Evolutionary conservation across 23 red algal genomes (phyloP).

Genomic region (Agarophyton chilense): DNA sequence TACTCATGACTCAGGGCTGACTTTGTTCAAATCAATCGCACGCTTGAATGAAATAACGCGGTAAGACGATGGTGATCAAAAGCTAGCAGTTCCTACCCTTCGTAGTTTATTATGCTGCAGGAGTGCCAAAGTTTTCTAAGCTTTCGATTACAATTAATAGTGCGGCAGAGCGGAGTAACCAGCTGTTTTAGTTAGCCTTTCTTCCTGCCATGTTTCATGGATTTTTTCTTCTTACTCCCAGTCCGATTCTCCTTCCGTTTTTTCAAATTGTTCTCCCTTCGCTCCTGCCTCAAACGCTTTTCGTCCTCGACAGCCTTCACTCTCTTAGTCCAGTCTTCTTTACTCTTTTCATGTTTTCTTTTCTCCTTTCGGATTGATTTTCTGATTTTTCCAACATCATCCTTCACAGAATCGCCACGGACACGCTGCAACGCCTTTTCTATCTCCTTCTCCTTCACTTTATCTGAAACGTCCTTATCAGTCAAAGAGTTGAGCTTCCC

Average conservation of each 20-base stretch:
- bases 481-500: neutral
- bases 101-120: too few species aligned
- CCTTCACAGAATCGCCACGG: constrained; percentile 38
- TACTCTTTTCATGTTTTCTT: constrained; percentile 61
- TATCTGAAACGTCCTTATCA: neutral
- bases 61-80: too few species aligned
- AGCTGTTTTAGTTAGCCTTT: neutral
- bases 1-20: too few species aligned
- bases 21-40: too few species aligned
- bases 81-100: too few species aligned
- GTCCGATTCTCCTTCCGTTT: constrained; percentile 38
- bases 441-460: constrained; percentile 39
- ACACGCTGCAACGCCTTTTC: constrained; percentile 51
- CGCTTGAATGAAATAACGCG: too few species aligned
- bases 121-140: too few species aligned
- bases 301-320: constrained; percentile 59
- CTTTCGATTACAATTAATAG: too few species aligned
- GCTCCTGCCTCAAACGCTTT: constrained; percentile 43
- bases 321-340: constrained; percentile 59
- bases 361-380: constrained; percentile 62
- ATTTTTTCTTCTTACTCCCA: constrained; percentile 8
- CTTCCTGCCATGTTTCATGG: neutral
- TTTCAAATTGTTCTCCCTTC: constrained; percentile 53
- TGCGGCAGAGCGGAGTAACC: too few species aligned
- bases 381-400: constrained; percentile 55